A percentile compares a stretch with the other conserved stretches of the same genome.
Evolutionary conservation across 148 eudicot species (phyloP).

Genomic region (Amaranthus hypochondriacus): DNA sequence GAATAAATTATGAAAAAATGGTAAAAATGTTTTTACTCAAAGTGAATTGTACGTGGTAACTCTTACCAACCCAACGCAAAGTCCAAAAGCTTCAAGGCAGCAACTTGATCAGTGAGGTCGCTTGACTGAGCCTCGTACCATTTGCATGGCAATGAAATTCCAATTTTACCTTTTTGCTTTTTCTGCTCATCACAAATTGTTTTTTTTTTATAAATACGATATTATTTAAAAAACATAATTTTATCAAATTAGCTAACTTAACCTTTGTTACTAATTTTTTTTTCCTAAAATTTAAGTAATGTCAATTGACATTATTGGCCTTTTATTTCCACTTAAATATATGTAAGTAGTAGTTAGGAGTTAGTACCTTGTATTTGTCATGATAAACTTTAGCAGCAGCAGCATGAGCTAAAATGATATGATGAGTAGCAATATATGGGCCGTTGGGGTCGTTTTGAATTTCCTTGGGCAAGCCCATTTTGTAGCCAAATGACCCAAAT

Average conservation of each 20-base stretch:
- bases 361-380: slow-evolving; percentile 23
- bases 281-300: no score
- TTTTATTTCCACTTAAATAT: no score
- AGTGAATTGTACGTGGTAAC: no score
- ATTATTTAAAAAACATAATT: no score
- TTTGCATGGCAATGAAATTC: slow-evolving; percentile 9
- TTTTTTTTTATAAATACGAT: no score
- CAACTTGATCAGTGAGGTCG: not conserved
- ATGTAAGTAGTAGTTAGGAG: no score
- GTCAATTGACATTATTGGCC: no score
- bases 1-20: no score
- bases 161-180: slow-evolving; percentile 14
- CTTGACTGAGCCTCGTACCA: slow-evolving; percentile 8
- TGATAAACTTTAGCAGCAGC: slow-evolving; percentile 20
- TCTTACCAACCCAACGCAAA: slow-evolving; percentile 21
- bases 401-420: slow-evolving; percentile 30
- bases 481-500: slow-evolving; percentile 18
- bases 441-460: slow-evolving; percentile 12
- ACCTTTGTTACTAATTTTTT: no score
- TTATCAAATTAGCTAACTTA: no score
- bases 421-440: slow-evolving; percentile 25
- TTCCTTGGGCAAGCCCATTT: slow-evolving; percentile 5
- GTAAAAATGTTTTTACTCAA: no score
- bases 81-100: slow-evolving; percentile 3
- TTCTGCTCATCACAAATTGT: not conserved